Percentiles rank a stretch among this genome's conserved stretches.
Conservation (phyloP, 331 rosid species). For the Rhamnella rubrinervis region DNA sequence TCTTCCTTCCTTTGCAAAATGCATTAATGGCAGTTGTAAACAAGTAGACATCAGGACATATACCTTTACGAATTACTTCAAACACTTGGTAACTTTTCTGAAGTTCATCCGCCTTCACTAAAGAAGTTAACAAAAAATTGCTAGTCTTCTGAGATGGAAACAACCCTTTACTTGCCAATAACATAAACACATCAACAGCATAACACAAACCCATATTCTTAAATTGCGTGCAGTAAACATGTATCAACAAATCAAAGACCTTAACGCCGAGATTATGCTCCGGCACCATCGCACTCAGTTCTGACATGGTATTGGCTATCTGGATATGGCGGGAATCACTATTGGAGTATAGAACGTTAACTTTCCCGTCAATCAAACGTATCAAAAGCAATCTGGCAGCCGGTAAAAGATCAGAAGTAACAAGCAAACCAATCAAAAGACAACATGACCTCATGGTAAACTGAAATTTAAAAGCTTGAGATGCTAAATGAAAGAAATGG, state of each 20-base stretch:
- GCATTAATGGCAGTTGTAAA: constrained; percentile 57
- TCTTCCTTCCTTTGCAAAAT: constrained; percentile 57
- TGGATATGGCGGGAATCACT: constrained; percentile 28
- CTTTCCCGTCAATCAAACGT: constrained; percentile 58
- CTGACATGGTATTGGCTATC: constrained; percentile 46
- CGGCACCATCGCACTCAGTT: constrained; percentile 13
- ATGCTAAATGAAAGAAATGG: constrained; percentile 58
- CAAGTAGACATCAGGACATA: constrained; percentile 54
- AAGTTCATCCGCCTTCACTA: constrained; percentile 57
- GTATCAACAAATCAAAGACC: constrained; percentile 61
- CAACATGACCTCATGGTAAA: constrained; percentile 66
- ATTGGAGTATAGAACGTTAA: constrained; percentile 26
- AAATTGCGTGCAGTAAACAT: constrained; percentile 55
- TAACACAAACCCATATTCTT: constrained; percentile 39
- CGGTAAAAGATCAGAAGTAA: constrained; percentile 36
- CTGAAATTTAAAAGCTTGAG: constrained; percentile 36
- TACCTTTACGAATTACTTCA: constrained; percentile 38
- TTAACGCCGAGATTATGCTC: constrained; percentile 25
- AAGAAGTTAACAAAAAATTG: constrained; percentile 50
- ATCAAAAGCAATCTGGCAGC: constrained; percentile 57
- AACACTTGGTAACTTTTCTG: constrained; percentile 46
- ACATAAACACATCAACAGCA: constrained; percentile 40
- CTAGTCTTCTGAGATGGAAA: constrained; percentile 57
- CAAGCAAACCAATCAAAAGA: constrained; percentile 54
- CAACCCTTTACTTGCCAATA: constrained; percentile 34